phyloP scores from a whole-genome alignment of 2,329 filamentous ascomycete species.

The Fusarium musae region DNA sequence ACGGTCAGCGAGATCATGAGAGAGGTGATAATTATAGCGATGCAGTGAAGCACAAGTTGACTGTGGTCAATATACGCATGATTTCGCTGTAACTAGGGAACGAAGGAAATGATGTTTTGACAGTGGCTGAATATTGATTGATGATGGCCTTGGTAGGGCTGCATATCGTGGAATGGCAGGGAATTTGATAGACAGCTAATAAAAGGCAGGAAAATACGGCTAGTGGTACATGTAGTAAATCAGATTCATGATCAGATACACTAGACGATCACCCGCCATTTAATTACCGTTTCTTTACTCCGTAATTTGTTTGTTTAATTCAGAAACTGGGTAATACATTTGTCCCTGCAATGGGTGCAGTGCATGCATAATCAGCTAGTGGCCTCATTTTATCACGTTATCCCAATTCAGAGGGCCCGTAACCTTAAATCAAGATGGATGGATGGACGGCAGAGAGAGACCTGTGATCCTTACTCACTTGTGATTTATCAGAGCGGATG shows the following conservation, averaged over 20 bases:
- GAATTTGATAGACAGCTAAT: background rate
- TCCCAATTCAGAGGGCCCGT: background rate
- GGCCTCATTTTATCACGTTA: conserved; percentile 5
- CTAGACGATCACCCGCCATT: background rate
- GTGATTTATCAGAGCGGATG: background rate
- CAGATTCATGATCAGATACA: background rate
- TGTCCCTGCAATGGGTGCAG: background rate
- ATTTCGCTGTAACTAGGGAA: background rate
- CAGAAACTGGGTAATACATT: background rate
- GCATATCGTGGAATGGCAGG: conserved; percentile 23
- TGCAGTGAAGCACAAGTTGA: conserved; percentile 5
- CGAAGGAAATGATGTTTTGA: background rate
- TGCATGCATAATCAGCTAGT: conserved; percentile 6
- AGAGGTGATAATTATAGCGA: background rate
- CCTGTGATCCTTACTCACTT: background rate
- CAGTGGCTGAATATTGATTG: conserved; percentile 23
- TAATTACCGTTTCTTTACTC: background rate
- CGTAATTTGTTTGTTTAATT: background rate
- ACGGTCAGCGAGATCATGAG: background rate
- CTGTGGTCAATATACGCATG: background rate
- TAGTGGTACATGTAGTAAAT: background rate
- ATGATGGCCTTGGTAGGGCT: conserved; percentile 1
- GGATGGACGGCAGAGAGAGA: conserved; percentile 1
- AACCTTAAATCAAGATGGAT: conserved; percentile 9
- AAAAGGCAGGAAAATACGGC: background rate